A percentile compares a stretch with the other conserved stretches of the same genome.
phyloP scores from a whole-genome alignment of 257 asterid species.

The Jacaranda mimosifolia region DNA sequence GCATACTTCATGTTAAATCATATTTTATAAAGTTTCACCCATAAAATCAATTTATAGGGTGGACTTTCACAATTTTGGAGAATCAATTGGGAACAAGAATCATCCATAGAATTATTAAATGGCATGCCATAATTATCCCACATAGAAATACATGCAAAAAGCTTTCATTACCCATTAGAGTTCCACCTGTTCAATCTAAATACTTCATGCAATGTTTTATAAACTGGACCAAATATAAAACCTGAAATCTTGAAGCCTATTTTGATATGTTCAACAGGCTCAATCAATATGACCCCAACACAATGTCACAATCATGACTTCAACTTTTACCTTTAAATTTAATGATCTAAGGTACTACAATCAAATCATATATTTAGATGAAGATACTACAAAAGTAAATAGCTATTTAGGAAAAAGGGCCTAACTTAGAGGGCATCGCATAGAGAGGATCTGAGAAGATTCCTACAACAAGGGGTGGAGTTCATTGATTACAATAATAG shows the following conservation, averaged over 20 bases:
- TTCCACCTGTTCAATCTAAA: too few relatives aligned
- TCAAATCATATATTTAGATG: neutral
- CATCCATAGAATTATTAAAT: too few relatives aligned
- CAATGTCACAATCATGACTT: neutral
- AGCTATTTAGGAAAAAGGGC: neutral
- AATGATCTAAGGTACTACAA: neutral
- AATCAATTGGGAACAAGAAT: too few relatives aligned
- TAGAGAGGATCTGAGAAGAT: neutral
- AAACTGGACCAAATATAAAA: neutral
- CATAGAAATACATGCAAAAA: too few relatives aligned
- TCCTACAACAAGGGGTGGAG: neutral
- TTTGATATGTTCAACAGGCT: neutral
- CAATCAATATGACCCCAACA: too few relatives aligned
- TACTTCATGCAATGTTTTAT: too few relatives aligned
- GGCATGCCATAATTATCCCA: too few relatives aligned
- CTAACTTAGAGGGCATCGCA: neutral
- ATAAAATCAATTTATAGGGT: too few relatives aligned
- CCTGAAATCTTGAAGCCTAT: neutral
- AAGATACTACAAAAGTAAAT: neutral
- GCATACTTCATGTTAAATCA: neutral
- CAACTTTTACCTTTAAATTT: neutral
- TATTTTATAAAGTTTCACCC: too few relatives aligned
- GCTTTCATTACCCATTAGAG: too few relatives aligned
- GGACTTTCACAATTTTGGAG: too few relatives aligned
- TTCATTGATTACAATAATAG: neutral